Percentiles rank a stretch among this genome's conserved stretches.
phyloP scores from a whole-genome alignment of 768 basidiomycete genomes.

The Ramaria sp. region DNA sequence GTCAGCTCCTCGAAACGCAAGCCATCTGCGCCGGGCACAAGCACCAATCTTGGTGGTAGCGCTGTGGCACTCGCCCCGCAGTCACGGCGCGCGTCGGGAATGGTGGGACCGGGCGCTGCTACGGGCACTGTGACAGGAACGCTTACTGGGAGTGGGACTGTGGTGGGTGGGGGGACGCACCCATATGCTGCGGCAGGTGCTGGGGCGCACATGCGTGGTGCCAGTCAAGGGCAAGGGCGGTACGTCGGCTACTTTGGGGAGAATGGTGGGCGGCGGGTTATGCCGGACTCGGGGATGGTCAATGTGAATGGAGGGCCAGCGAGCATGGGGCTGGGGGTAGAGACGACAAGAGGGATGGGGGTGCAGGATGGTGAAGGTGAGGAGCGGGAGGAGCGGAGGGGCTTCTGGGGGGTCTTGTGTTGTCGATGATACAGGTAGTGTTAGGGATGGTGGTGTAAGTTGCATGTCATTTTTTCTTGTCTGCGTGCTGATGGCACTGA shows the following conservation, averaged over 20 bases:
- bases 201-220: slow-evolving; percentile 43
- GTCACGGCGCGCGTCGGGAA: slow-evolving; percentile 39
- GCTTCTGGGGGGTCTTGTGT: slow-evolving; percentile 57
- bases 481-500: neutral
- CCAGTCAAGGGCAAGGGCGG: slow-evolving; percentile 23
- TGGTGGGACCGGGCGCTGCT: slow-evolving; percentile 27
- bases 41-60: slow-evolving; percentile 47
- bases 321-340: slow-evolving; percentile 53
- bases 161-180: slow-evolving; percentile 35
- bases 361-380: slow-evolving; percentile 45
- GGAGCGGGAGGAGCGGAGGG: slow-evolving; percentile 26
- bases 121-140: slow-evolving; percentile 28
- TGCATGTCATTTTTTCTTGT: neutral
- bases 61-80: slow-evolving; percentile 42
- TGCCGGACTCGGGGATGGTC: slow-evolving; percentile 37
- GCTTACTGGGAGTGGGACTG: neutral
- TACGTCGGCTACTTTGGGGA: slow-evolving; percentile 29
- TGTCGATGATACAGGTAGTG: slow-evolving; percentile 30
- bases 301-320: slow-evolving; percentile 43
- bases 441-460: neutral
- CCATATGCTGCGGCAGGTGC: slow-evolving; percentile 63
- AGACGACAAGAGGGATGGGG: slow-evolving; percentile 50
- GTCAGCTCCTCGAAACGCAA: slow-evolving; percentile 48
- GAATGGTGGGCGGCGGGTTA: slow-evolving; percentile 37
- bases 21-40: slow-evolving; percentile 30